Percentiles rank a stretch among this genome's conserved stretches.
These are phyloP conservation scores for Elaphomyces granulatus DNA, from an alignment of 495 filamentous ascomycete genomes.

Conservation along the genomic window DNA sequence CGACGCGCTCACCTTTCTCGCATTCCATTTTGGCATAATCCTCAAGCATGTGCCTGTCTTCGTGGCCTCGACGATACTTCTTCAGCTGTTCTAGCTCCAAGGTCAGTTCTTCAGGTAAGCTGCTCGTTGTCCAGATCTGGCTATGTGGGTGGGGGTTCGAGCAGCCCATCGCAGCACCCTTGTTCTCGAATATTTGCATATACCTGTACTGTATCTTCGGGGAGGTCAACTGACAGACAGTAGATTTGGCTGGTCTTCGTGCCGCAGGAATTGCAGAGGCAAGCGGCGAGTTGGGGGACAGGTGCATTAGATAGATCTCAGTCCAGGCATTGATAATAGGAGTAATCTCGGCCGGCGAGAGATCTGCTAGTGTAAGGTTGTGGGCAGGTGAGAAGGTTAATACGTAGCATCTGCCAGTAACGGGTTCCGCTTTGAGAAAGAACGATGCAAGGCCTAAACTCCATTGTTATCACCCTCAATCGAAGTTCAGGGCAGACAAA, in stretches of 20 bases:
- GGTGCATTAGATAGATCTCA: constrained; percentile 66
- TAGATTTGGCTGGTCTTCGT: constrained; percentile 33
- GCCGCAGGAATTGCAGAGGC: constrained; percentile 32
- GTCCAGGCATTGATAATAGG: constrained; percentile 79
- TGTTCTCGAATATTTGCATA: constrained; percentile 99
- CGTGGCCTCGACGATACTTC: constrained; percentile 58
- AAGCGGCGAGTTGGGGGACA: constrained; percentile 58
- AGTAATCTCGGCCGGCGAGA: constrained; percentile 51
- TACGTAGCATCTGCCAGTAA: constrained; percentile 95
- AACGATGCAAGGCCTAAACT: constrained; percentile 51
- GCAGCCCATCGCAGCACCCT: constrained; percentile 95
- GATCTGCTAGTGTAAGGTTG: constrained; percentile 83
- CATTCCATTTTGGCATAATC: constrained; percentile 81
- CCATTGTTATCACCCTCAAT: no score
- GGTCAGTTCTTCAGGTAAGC: constrained; percentile 73
- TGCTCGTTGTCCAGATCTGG: constrained; percentile 88
- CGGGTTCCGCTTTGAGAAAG: constrained; percentile 70
- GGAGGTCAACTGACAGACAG: constrained; percentile 28
- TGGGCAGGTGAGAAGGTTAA: constrained; percentile 84
- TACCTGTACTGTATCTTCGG: constrained; percentile 75
- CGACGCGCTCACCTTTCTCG: constrained; percentile 66
- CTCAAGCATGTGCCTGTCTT: constrained; percentile 56
- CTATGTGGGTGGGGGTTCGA: constrained; percentile 97
- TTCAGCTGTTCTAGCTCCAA: constrained; percentile 62
- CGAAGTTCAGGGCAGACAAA: neutral